A percentile compares a stretch with the other conserved stretches of the same genome.
phyloP scores from a whole-genome alignment of 345 rosid genomes.

The Mangifera indica region DNA sequence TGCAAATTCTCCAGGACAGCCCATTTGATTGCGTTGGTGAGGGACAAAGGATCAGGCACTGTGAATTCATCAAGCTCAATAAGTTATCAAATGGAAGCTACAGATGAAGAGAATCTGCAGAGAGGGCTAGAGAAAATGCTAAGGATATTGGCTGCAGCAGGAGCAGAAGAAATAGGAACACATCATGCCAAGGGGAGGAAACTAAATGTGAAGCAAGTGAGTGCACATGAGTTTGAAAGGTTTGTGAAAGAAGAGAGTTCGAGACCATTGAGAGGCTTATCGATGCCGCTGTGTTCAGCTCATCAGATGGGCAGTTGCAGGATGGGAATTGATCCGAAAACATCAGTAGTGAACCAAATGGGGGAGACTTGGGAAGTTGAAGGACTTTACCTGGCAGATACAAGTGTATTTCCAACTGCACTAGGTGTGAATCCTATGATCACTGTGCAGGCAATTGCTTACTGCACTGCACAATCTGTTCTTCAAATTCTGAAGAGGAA shows the following conservation, averaged over 20 bases:
- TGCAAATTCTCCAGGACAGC: slow-evolving; percentile 66
- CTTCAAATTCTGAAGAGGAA: slow-evolving; percentile 47
- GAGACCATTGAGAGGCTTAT: slow-evolving; percentile 40
- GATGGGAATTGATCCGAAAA: slow-evolving; percentile 61
- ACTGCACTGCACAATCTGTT: slow-evolving; percentile 67
- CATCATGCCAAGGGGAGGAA: slow-evolving; percentile 53
- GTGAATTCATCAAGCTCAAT: slow-evolving; percentile 41
- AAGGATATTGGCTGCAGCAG: slow-evolving; percentile 67
- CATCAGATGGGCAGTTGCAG: slow-evolving; percentile 95
- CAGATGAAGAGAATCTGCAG: slow-evolving; percentile 56
- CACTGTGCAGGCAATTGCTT: slow-evolving; percentile 77
- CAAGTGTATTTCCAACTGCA: slow-evolving; percentile 85
- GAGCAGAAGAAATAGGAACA: slow-evolving; percentile 82
- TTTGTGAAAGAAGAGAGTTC: slow-evolving; percentile 69
- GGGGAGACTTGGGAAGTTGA: slow-evolving; percentile 87
- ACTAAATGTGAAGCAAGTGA: slow-evolving; percentile 47
- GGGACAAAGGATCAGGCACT: slow-evolving; percentile 69
- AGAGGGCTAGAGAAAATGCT: slow-evolving; percentile 58
- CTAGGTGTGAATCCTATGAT: slow-evolving; percentile 90
- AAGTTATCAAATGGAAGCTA: slow-evolving; percentile 41
- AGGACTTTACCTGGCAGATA: slow-evolving; percentile 70
- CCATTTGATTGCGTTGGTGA: slow-evolving; percentile 55
- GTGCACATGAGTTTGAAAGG: slow-evolving; percentile 41
- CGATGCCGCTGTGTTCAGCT: slow-evolving; percentile 61
- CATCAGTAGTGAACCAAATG: slow-evolving; percentile 61